These are phyloP conservation scores for Penicillium sp. DNA, from an alignment of 2,329 filamentous ascomycete species.

Conservation along the genomic window DNA sequence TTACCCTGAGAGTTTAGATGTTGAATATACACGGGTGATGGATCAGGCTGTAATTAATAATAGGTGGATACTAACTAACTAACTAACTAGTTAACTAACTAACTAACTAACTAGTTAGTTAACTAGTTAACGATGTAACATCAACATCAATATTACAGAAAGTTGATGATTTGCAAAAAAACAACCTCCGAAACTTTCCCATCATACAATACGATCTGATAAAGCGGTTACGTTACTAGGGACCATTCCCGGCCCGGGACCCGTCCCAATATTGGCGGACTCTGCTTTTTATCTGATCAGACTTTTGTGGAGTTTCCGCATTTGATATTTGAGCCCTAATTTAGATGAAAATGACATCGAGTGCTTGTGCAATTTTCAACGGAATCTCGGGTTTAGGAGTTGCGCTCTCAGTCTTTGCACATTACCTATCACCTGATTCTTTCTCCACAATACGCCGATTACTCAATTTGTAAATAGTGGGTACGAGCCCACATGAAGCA, in stretches of 20 bases:
- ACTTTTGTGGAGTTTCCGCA: neutral
- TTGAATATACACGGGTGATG: neutral
- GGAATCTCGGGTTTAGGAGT: neutral
- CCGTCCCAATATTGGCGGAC: no score
- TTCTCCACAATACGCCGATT: neutral
- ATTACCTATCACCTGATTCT: neutral
- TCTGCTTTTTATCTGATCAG: neutral
- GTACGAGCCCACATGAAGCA: neutral
- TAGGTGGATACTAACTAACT: neutral
- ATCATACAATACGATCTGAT: neutral
- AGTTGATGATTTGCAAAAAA: neutral
- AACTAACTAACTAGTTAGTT: no score
- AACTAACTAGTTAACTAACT: no score
- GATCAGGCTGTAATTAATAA: neutral
- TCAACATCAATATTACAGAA: neutral
- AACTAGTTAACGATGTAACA: neutral
- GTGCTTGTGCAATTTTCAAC: neutral
- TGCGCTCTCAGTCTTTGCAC: neutral
- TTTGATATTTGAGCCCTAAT: neutral
- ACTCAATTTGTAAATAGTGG: neutral
- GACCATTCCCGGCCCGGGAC: neutral
- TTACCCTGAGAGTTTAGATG: neutral
- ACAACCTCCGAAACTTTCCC: neutral
- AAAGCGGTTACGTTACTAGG: neutral
- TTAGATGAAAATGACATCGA: no score